Conservation (phyloP, 768 basidiomycete species). For the Phylloporus sp. region DNA sequence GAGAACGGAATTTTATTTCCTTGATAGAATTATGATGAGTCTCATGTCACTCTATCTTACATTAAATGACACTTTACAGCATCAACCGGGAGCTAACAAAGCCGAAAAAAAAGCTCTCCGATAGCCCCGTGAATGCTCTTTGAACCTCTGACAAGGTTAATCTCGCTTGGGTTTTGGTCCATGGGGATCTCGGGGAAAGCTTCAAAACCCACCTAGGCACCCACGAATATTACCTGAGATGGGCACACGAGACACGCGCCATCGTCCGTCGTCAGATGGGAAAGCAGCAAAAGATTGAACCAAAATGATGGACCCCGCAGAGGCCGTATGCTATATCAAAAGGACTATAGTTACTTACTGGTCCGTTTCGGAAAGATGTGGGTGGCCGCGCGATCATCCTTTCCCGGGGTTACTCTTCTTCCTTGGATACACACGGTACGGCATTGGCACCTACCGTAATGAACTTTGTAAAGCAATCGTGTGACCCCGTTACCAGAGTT, state of each 20-base stretch:
- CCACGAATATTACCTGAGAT: not conserved
- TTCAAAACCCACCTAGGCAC: not conserved
- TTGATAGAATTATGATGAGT: conserved; percentile 8
- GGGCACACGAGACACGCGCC: not conserved
- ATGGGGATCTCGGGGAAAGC: conserved; percentile 14
- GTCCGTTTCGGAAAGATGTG: conserved; percentile 21
- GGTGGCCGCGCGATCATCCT: conserved; percentile 18
- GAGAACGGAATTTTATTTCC: conserved; percentile 9
- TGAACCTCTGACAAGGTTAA: conserved; percentile 22
- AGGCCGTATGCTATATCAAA: not conserved
- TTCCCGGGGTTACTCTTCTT: conserved; percentile 1
- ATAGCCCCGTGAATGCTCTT: conserved; percentile 13
- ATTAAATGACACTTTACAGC: conserved; percentile 19
- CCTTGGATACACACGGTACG: conserved; percentile 2
- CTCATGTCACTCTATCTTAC: conserved; percentile 20
- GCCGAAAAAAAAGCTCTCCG: conserved; percentile 8
- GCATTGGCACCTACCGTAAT: conserved; percentile 10
- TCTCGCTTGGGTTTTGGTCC: conserved; percentile 15
- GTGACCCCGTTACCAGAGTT: not conserved
- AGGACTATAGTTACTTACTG: conserved; percentile 1
- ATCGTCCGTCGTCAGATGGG: not conserved
- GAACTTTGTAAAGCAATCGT: conserved; percentile 4
- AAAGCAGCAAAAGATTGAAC: conserved; percentile 11
- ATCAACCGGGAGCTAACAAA: conserved; percentile 8
- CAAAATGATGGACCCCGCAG: not conserved